Evolutionary conservation across 306 rosid genomes (phyloP).

Genomic region (Rosa persica): DNA sequence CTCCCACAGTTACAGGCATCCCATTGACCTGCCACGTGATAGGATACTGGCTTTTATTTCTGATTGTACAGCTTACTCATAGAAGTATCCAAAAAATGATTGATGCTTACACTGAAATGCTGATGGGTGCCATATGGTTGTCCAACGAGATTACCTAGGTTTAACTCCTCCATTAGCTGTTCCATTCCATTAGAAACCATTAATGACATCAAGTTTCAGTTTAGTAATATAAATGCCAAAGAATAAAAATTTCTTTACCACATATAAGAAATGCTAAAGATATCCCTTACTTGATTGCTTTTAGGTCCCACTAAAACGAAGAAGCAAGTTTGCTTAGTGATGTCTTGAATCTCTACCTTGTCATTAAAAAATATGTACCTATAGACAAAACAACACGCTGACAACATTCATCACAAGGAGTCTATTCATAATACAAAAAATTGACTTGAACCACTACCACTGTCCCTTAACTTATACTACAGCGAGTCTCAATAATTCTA

Average conservation of each 20-base stretch:
- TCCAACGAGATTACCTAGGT: constrained; percentile 74
- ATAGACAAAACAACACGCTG: constrained; percentile 16
- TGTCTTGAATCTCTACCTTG: constrained; percentile 90
- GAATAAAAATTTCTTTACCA: constrained; percentile 2
- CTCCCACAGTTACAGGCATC: constrained; percentile 85
- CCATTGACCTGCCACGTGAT: constrained; percentile 60
- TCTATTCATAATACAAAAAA: constrained; percentile 1
- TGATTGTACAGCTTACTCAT: neutral
- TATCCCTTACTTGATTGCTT: constrained; percentile 66
- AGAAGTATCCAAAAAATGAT: neutral
- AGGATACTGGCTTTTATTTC: neutral
- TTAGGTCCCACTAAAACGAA: constrained; percentile 88
- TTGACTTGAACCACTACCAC: neutral
- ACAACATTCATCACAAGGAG: constrained; percentile 18
- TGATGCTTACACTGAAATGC: constrained; percentile 69
- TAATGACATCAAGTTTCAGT: constrained; percentile 25
- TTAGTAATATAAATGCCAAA: constrained; percentile 8
- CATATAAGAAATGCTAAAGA: neutral
- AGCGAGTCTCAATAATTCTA: neutral
- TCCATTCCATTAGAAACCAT: constrained; percentile 10
- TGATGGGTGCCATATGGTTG: constrained; percentile 81
- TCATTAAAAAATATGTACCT: constrained; percentile 90
- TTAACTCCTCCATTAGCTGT: constrained; percentile 78
- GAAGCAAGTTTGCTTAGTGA: constrained; percentile 73
- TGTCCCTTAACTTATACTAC: neutral